Base-by-base conservation (phyloP, 495 filamentous ascomycete genomes). In the Penicillium angulare region DNA sequence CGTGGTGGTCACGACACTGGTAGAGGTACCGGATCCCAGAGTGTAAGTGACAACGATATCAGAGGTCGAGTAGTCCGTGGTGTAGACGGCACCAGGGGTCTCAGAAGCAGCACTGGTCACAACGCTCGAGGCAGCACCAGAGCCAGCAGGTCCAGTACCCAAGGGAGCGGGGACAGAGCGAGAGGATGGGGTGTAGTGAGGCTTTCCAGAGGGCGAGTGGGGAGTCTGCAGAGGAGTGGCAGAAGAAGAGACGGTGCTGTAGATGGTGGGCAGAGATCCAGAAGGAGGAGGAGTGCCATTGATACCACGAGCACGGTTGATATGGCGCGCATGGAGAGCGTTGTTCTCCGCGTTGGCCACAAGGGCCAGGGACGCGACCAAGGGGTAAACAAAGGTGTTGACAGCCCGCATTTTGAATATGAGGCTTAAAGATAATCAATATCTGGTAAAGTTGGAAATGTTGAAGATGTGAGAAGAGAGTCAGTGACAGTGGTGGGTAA, bases 11-110 rank as follows among this genome's bases (percentile, higher is more conserved):
- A 83, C 66, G 32, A 83, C 72, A 33, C 69, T 78, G 47, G 76
- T 76, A 0, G 77, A 79, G 13, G 77, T 66, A 44, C 81, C 81
- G 39, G 69, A 59, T 43, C 76, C 77, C 33, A 78, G 78, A 18
- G 76, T 83, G 78, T 84, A 93, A 24, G 75, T 79, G 15, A 86
- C 59, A 48, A 72, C 78, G 46, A 79, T 17, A 34, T 38, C 43
- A 15, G 48, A 17, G 16, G 47, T 49, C 8, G 36, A 42, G 36
- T 20, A 5, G 15, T 41, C 38, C 16, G 47, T 38, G 13, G 35
- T 32, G 1, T 16, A 15, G 18, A 21, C 67, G 59, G 80, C 80
- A 46, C 53, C 49, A 31, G 60, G 56, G 39, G 63, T 15, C 10
- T 15, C 34, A 44, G 55, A 46, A n/a, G 20, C 38, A 35, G 41